Evolutionary conservation across 495 filamentous ascomycete species (phyloP), one percentile per base, ranked within the genome.

Genomic region (Parathielavia hyrcaniae): DNA sequence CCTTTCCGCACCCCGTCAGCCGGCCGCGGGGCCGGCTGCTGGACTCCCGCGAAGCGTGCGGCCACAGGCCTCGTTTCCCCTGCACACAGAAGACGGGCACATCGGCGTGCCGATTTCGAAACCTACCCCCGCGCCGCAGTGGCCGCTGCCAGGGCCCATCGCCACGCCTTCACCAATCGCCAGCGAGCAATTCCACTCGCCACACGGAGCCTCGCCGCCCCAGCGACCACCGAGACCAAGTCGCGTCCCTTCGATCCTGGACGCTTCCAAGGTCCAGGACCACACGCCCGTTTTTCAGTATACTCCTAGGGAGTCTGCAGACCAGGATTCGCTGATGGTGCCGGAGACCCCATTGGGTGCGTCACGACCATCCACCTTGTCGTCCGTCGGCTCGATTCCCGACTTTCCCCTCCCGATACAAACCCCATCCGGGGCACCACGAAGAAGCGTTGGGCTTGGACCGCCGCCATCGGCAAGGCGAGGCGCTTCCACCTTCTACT

Each of bases 401-500:
- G 79, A 84, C 58, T 84, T 83, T 64, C 83, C 83, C 5, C 60
- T 78, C 8, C 80, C 80, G 17, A 72, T 68, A n/a, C 60, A 75
- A 47, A 51, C 72, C 2, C 57, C 71, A 41, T 58, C 66, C 52
- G 67, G 68, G 38, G 67, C 71, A 34, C 71, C 77, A 20, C 73
- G 80, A 59, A 77, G 81, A 51, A 83, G 76, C 59, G 80, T 79
- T 38, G 81, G 75, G 59, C 74, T 84, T 38, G 82, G 82, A 23
- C 84, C 85, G 36, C 84, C 83, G 10, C 87, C 87, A 19, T 84
- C 83, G 40, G 77, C 86, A 14, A 77, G 87, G 62, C 76, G 86
- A 61, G 88, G 86, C 0, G 83, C 76, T 30, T 82, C 84, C 2
- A 83, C 86, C n/a, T 87, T 85, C 36, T 89, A 89, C 61, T 90